Evolutionary conservation across 805 yeast genomes (phyloP), one percentile per base, ranked within the genome.

Genomic region (Ogataea saltuana): DNA sequence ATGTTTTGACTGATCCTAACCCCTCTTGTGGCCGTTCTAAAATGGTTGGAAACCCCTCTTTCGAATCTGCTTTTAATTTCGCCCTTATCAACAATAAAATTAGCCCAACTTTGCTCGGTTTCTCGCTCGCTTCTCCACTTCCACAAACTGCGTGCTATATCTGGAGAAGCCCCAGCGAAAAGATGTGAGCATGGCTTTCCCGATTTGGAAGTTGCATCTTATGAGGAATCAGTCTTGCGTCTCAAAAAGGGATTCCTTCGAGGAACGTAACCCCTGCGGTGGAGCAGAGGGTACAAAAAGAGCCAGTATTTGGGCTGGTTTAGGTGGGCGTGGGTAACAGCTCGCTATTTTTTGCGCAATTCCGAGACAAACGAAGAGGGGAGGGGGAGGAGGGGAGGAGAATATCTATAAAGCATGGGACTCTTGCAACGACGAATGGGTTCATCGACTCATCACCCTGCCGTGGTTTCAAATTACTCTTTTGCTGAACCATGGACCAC

Each of bases 331-430:
- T 25, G 28, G 28, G 28, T 18, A n/a, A 18, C 6, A 3, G 21
- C 13, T 25, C 38, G 38, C 38, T 34, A 34, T 8, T 23, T 34
- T 5, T 23, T 10, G 15, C 38, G 30, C 38, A 34, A 34, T 34
- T 16, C 38, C 38, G 38, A 34, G 21, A 22, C 7, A 10, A n/a
- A n/a, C n/a, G n/a, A n/a, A n/a, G n/a, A n/a, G n/a, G n/a, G n/a
- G n/a, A n/a, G n/a, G n/a, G n/a, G n/a, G n/a, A n/a, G n/a, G n/a
- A n/a, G n/a, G n/a, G n/a, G n/a, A n/a, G n/a, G n/a, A n/a, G n/a
- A n/a, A n/a, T n/a, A n/a, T n/a, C n/a, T n/a, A n/a, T n/a, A n/a
- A n/a, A n/a, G n/a, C n/a, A n/a, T n/a, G n/a, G n/a, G n/a, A n/a
- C n/a, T n/a, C n/a, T n/a, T n/a, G n/a, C n/a, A n/a, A n/a, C n/a